A percentile compares a stretch with the other conserved stretches of the same genome.
Conservation (phyloP, 2,329 filamentous ascomycete species). For the Aspergillus fijiensis region DNA sequence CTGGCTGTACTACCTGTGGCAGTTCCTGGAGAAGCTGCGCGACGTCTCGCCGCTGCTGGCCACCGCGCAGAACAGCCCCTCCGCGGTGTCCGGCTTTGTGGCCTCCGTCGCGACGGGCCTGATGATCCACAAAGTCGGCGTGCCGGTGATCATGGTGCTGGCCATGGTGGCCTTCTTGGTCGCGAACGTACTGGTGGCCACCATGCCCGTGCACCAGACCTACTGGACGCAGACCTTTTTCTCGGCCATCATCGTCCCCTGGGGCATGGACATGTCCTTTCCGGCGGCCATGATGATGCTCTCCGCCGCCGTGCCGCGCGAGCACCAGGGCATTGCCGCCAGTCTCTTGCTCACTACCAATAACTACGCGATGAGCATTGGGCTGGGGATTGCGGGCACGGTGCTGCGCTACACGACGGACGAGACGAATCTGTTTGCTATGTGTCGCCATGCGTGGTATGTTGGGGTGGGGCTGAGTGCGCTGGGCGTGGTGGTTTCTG, state of each 20-base stretch:
- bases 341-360: constrained; percentile 17
- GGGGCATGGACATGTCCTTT: constrained; percentile 17
- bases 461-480: too few species aligned
- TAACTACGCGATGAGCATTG: constrained; percentile 17
- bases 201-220: constrained; percentile 8
- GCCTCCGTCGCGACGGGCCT: too few species aligned
- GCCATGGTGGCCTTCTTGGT: neutral
- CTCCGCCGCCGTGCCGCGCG: constrained; percentile 5
- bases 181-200: constrained; percentile 12
- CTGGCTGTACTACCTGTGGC: constrained; percentile 35
- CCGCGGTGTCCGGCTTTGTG: too few species aligned
- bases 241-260: neutral
- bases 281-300: constrained; percentile 19
- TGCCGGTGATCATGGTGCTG: too few species aligned
- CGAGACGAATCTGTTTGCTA: too few species aligned
- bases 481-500: too few species aligned
- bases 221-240: constrained; percentile 10
- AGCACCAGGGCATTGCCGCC: constrained; percentile 15
- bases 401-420: too few species aligned
- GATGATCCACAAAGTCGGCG: too few species aligned
- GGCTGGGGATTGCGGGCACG: constrained; percentile 14
- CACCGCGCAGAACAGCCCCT: neutral
- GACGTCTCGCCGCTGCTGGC: neutral
- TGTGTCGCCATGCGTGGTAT: too few species aligned
- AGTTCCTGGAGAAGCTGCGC: constrained; percentile 5